A percentile compares a stretch with the other conserved stretches of the same genome.
Conservation (phyloP, 768 basidiomycete genomes). For the Podaxis sp. region DNA sequence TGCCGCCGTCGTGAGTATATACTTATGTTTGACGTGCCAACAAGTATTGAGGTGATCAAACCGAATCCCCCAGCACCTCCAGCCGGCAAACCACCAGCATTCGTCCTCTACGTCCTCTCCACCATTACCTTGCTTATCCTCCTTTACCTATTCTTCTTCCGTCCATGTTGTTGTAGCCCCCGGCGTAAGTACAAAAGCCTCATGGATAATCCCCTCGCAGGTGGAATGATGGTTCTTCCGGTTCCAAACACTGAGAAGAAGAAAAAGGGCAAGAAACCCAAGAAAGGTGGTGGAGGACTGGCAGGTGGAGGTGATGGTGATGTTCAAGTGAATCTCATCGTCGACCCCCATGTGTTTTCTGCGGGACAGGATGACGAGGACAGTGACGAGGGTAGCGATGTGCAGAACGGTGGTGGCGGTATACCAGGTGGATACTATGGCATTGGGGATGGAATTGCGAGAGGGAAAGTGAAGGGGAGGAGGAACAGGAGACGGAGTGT, state of each 20-base stretch:
- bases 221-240: conserved; percentile 61
- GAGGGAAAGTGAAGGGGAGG: conserved; percentile 27
- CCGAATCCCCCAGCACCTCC: not conserved
- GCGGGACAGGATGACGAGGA: conserved; percentile 36
- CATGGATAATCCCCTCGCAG: conserved; percentile 27
- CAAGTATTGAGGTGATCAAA: not conserved
- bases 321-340: conserved; percentile 74
- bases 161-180: conserved; percentile 49
- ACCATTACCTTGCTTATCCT: not conserved
- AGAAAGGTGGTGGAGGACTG: conserved; percentile 39
- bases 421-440: conserved; percentile 37
- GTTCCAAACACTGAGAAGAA: conserved; percentile 39
- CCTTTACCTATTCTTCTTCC: not conserved
- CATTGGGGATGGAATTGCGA: conserved; percentile 20
- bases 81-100: not conserved
- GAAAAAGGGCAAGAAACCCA: conserved; percentile 37
- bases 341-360: conserved; percentile 59
- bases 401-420: conserved; percentile 26
- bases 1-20: conserved; percentile 57
- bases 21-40: not conserved
- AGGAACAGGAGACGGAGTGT: conserved; percentile 48
- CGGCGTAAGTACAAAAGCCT: conserved; percentile 21
- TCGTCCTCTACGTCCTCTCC: not conserved
- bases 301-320: conserved; percentile 35
- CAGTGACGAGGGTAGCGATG: conserved; percentile 35